These are phyloP conservation scores for Allium sativum DNA, from an alignment of 106 monocot genomes.

Conservation along the genomic window DNA sequence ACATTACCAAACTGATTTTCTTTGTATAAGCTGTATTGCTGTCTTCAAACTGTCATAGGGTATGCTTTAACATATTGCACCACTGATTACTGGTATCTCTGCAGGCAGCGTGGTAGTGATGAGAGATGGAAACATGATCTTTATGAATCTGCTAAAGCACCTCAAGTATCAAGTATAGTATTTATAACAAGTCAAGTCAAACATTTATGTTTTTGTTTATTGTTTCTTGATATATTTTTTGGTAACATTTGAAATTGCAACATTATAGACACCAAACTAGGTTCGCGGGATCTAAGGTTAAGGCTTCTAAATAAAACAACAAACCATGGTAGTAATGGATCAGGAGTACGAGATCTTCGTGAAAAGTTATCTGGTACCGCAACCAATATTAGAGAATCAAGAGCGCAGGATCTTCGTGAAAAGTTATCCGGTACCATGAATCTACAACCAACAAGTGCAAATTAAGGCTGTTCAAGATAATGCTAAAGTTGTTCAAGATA, in stretches of 20 bases:
- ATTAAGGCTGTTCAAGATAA: slow-evolving; percentile 8
- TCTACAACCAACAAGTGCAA: slow-evolving; percentile 16
- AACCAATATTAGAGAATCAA: slow-evolving; percentile 14
- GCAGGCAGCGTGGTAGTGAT: slow-evolving; percentile 67
- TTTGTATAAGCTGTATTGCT: too few relatives aligned
- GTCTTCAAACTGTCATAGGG: too few relatives aligned
- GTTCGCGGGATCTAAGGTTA: slow-evolving; percentile 43
- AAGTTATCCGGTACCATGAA: slow-evolving; percentile 59
- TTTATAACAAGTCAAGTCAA: slow-evolving; percentile 1
- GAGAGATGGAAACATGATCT: slow-evolving; percentile 94
- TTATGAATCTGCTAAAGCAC: slow-evolving; percentile 33
- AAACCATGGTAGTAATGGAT: slow-evolving; percentile 21
- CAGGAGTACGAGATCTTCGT: slow-evolving; percentile 56
- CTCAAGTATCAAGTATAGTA: slow-evolving; percentile 54
- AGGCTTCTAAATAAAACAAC: slow-evolving; percentile 51
- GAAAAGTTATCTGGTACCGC: slow-evolving; percentile 68
- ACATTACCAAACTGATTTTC: too few relatives aligned
- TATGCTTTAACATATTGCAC: too few relatives aligned
- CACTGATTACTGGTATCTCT: neutral
- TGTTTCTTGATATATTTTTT: slow-evolving; percentile 11
- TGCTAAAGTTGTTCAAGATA: slow-evolving; percentile 6
- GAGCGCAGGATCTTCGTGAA: slow-evolving; percentile 59
- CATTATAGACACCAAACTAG: slow-evolving; percentile 27
- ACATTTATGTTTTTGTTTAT: neutral
- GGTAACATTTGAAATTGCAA: slow-evolving; percentile 2